Conservation (phyloP, 805 yeast species). For the Pichia ethanolica region DNA sequence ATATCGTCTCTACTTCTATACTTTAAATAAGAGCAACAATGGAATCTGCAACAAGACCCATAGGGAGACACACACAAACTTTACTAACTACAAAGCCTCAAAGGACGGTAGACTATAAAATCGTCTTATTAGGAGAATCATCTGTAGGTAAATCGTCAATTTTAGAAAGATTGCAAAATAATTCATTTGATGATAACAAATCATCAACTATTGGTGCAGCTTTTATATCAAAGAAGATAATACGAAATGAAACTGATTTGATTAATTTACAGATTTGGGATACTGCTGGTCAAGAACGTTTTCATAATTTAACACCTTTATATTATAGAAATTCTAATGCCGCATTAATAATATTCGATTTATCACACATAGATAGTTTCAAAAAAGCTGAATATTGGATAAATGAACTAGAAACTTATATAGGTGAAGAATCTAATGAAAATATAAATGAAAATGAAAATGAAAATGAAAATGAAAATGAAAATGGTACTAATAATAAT, state of each 20-base stretch:
- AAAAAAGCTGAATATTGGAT: slow-evolving; percentile 83
- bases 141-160: slow-evolving; percentile 66
- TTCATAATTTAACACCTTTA: slow-evolving; percentile 77
- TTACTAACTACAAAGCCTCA: slow-evolving; percentile 15
- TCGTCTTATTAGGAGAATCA: slow-evolving; percentile 41
- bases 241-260: slow-evolving; percentile 18
- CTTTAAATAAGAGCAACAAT: not conserved
- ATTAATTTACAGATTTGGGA: slow-evolving; percentile 76
- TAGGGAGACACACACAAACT: not conserved
- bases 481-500: not conserved
- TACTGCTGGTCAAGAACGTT: slow-evolving; percentile 93
- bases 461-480: not conserved
- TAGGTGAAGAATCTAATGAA: slow-evolving; percentile 16
- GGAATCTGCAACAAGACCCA: not conserved
- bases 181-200: slow-evolving; percentile 67
- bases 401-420: slow-evolving; percentile 51
- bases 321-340: slow-evolving; percentile 74
- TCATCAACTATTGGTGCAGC: slow-evolving; percentile 99
- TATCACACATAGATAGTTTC: slow-evolving; percentile 48
- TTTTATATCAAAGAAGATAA: slow-evolving; percentile 74
- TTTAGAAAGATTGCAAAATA: slow-evolving; percentile 68
- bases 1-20: no score
- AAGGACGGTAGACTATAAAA: slow-evolving; percentile 27
- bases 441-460: not conserved
- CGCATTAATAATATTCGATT: slow-evolving; percentile 84